Percentiles rank a stretch among this genome's conserved stretches.
phyloP scores from a whole-genome alignment of 2,329 filamentous ascomycete species.

The Bipolaris oryzae region DNA sequence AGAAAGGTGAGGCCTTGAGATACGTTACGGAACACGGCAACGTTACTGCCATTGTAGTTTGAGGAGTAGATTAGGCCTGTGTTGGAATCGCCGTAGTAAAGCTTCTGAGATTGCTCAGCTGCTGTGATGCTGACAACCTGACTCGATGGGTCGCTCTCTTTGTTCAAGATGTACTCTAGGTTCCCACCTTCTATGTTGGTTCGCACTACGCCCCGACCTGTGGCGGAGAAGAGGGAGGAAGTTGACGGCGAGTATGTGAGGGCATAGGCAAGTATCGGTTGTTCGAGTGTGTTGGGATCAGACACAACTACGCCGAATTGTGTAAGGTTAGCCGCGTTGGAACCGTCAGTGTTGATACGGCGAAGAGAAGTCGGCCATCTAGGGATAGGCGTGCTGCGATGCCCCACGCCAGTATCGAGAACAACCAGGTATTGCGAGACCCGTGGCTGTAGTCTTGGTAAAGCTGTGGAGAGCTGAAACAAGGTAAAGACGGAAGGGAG shows the following conservation, averaged over 20 bases:
- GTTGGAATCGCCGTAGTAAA: slow-evolving; percentile 16
- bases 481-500: slow-evolving; percentile 8
- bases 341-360: slow-evolving; percentile 14
- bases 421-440: slow-evolving; percentile 8
- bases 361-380: slow-evolving; percentile 23
- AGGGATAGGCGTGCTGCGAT: slow-evolving; percentile 17
- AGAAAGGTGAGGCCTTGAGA: slow-evolving; percentile 12
- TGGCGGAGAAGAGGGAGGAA: slow-evolving; percentile 12
- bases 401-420: slow-evolving; percentile 22
- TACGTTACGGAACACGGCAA: slow-evolving; percentile 15
- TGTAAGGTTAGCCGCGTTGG: slow-evolving; percentile 13
- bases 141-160: background rate
- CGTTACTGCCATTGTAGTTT: slow-evolving; percentile 15
- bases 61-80: slow-evolving; percentile 15
- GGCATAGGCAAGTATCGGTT: slow-evolving; percentile 10
- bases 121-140: slow-evolving; percentile 12
- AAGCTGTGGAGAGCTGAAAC: slow-evolving; percentile 1
- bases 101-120: slow-evolving; percentile 10
- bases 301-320: slow-evolving; percentile 11
- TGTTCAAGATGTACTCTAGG: slow-evolving; percentile 1
- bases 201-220: slow-evolving; percentile 17
- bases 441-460: background rate
- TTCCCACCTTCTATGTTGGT: slow-evolving; percentile 15
- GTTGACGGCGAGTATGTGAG: slow-evolving; percentile 15
- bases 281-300: background rate